phyloP scores from a whole-genome alignment of 1,139 yeast genomes.

The Blastobotrys buckinghamii region DNA sequence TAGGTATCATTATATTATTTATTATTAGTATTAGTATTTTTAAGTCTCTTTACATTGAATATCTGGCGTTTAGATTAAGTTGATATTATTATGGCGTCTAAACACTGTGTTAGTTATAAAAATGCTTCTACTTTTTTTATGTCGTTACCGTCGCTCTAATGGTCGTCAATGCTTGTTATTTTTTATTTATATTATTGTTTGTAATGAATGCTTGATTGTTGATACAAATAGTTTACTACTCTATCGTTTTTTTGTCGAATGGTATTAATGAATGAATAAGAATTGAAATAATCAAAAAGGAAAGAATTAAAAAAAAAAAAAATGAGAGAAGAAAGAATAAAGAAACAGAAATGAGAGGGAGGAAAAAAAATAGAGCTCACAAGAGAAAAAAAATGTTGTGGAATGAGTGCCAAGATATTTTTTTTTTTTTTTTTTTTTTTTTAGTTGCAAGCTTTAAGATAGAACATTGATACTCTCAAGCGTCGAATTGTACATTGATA shows the following conservation, averaged over 20 bases:
- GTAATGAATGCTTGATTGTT: background rate
- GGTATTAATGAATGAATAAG: background rate
- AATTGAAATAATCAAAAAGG: background rate
- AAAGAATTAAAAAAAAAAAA: slow-evolving; percentile 1
- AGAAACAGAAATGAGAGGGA: background rate
- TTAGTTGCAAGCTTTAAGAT: too few relatives aligned
- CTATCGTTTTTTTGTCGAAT: background rate
- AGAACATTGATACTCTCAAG: too few relatives aligned
- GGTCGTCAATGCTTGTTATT: too few relatives aligned
- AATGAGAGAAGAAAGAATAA: background rate
- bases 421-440: too few relatives aligned
- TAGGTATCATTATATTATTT: background rate
- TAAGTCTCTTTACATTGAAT: background rate
- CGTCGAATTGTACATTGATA: too few relatives aligned
- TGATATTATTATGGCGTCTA: too few relatives aligned
- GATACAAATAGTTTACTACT: background rate
- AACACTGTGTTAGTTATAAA: too few relatives aligned
- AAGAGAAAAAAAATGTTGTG: slow-evolving; percentile 6
- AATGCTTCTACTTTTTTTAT: too few relatives aligned
- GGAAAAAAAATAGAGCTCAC: background rate
- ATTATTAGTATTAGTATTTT: background rate
- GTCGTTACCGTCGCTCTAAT: too few relatives aligned
- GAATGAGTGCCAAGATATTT: too few relatives aligned
- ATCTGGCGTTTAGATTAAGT: background rate
- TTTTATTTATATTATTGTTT: background rate